Conservation (phyloP, 306 rosid genomes). For the Glycine tomentella region DNA sequence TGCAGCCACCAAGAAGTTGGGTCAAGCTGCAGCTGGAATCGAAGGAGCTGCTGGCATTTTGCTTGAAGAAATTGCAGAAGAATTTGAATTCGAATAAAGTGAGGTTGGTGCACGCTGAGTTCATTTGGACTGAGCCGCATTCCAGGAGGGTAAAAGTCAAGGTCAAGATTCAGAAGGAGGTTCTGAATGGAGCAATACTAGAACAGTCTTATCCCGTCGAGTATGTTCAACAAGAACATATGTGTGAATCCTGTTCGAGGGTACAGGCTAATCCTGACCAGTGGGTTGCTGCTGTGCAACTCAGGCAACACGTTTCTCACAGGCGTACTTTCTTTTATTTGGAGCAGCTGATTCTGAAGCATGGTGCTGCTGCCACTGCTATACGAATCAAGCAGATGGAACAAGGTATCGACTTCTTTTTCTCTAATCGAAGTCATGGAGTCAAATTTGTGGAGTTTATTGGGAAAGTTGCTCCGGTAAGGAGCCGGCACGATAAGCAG, state of each 20-base stretch:
- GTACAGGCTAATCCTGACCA: conserved; percentile 76
- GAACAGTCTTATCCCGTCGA: conserved; percentile 67
- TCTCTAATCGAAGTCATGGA: conserved; percentile 71
- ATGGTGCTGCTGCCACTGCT: conserved; percentile 72
- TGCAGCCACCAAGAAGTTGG: conserved; percentile 80
- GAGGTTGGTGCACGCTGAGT: conserved; percentile 4
- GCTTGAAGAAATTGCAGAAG: conserved; percentile 64
- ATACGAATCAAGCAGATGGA: conserved; percentile 72
- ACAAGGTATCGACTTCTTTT: conserved; percentile 77
- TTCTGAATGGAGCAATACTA: conserved; percentile 49
- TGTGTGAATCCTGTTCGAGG: conserved; percentile 74
- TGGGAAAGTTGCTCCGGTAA: conserved; percentile 64
- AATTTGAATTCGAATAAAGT: conserved; percentile 44
- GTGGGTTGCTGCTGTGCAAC: conserved; percentile 80
- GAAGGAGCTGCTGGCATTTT: conserved; percentile 67
- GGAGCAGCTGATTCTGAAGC: conserved; percentile 76
- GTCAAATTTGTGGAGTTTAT: conserved; percentile 72
- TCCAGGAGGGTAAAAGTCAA: conserved; percentile 15
- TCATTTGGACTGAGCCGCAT: conserved; percentile 18
- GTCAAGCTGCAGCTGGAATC: conserved; percentile 67
- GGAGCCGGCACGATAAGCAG: conserved; percentile 62
- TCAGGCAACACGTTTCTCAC: conserved; percentile 72
- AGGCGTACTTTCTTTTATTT: conserved; percentile 70
- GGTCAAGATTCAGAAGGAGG: conserved; percentile 19
- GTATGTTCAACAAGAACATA: conserved; percentile 65